Conservation (phyloP, 352 stramenopile genomes). For the Phytophthora sojae region DNA sequence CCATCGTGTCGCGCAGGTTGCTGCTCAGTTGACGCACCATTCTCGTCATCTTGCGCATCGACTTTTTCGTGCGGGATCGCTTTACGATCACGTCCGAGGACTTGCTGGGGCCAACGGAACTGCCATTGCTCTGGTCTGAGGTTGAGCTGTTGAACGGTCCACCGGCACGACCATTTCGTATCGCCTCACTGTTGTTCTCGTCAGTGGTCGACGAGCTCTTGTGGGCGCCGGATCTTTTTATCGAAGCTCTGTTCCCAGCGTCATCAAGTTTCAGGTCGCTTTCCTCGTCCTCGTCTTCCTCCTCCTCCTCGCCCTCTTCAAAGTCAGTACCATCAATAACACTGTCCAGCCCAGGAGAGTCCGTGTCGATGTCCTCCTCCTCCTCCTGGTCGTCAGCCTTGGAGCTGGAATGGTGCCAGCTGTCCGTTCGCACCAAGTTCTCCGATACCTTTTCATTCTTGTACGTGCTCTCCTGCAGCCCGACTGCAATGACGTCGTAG, state of each 20-base stretch:
- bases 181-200: slow-evolving; percentile 21
- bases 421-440: slow-evolving; percentile 36
- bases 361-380: slow-evolving; percentile 16
- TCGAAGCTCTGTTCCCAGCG: slow-evolving; percentile 1
- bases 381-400: slow-evolving; percentile 39
- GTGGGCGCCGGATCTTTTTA: slow-evolving; percentile 13
- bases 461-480: slow-evolving; percentile 87
- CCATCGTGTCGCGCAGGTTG: slow-evolving; percentile 70
- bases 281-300: slow-evolving; percentile 30
- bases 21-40: slow-evolving; percentile 71
- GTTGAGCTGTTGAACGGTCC: slow-evolving; percentile 5
- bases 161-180: slow-evolving; percentile 13
- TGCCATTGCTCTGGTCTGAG: slow-evolving; percentile 16
- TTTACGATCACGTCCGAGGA: slow-evolving; percentile 69
- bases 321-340: slow-evolving; percentile 33
- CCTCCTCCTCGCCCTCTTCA: slow-evolving; percentile 35
- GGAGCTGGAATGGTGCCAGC: slow-evolving; percentile 18
- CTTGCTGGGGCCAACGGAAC: slow-evolving; percentile 12
- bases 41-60: slow-evolving; percentile 71
- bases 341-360: slow-evolving; percentile 20
- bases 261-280: slow-evolving; percentile 19
- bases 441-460: slow-evolving; percentile 53
- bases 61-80: slow-evolving; percentile 69
- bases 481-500: slow-evolving; percentile 87
- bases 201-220: slow-evolving; percentile 20